phyloP scores from a whole-genome alignment of 1,139 yeast species.

The Saccharomyces hybrid region DNA sequence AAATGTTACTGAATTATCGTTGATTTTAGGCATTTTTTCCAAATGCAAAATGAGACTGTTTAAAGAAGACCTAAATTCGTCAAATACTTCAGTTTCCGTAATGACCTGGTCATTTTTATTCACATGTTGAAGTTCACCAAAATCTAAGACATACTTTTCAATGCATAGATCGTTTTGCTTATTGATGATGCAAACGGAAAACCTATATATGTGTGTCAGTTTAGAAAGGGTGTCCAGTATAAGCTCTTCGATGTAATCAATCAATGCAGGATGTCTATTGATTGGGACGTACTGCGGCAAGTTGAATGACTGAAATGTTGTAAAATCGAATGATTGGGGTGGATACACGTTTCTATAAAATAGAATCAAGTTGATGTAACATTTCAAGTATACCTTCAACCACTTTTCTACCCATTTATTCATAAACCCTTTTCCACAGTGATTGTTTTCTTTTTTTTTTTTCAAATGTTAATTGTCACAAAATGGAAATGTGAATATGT shows the following conservation, averaged over 20 bases:
- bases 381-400: constrained; percentile 27
- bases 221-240: constrained; percentile 24
- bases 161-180: constrained; percentile 18
- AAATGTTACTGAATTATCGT: constrained; percentile 25
- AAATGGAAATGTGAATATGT: too few species aligned
- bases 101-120: constrained; percentile 10
- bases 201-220: constrained; percentile 18
- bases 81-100: constrained; percentile 24
- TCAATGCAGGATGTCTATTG: constrained; percentile 26
- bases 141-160: constrained; percentile 29
- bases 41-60: constrained; percentile 23
- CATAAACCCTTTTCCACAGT: constrained; percentile 10
- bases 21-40: constrained; percentile 20
- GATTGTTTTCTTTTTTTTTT: neutral
- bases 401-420: constrained; percentile 25
- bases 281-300: constrained; percentile 30
- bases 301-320: constrained; percentile 30
- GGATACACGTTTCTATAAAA: constrained; percentile 32
- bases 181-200: constrained; percentile 22
- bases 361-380: constrained; percentile 27
- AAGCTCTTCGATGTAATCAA: constrained; percentile 28
- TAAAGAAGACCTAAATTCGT: constrained; percentile 28
- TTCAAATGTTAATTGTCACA: too few species aligned
- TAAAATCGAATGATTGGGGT: constrained; percentile 25
- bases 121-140: constrained; percentile 27